These are phyloP conservation scores for Saccharomyces uvarum DNA, from an alignment of 1,139 yeast species.

Conservation along the genomic window DNA sequence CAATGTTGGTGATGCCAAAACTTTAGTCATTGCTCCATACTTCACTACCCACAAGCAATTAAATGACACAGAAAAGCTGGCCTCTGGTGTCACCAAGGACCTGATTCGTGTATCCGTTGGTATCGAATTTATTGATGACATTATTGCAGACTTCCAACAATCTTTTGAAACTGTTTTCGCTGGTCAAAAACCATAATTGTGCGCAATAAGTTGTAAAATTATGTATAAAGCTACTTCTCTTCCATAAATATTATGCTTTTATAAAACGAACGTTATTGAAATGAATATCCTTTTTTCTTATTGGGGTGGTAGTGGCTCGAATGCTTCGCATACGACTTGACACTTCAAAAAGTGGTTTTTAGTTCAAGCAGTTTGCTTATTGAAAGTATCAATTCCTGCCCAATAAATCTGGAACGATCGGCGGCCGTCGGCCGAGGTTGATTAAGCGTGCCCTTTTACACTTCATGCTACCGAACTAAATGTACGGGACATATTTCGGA, in stretches of 20 bases:
- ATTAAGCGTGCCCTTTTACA: too few species aligned
- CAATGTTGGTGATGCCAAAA: constrained; percentile 92
- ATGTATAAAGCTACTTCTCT: not conserved
- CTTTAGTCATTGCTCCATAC: constrained; percentile 91
- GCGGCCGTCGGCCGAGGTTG: too few species aligned
- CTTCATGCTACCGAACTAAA: too few species aligned
- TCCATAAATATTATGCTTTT: not conserved
- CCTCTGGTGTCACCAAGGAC: constrained; percentile 81
- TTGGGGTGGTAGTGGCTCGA: not conserved
- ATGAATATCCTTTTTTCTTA: not conserved
- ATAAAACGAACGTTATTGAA: not conserved
- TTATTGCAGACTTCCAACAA: constrained; percentile 79
- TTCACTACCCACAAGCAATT: constrained; percentile 94
- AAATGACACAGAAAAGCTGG: constrained; percentile 65
- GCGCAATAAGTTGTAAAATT: constrained; percentile 1
- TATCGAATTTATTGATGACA: constrained; percentile 82
- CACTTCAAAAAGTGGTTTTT: too few species aligned
- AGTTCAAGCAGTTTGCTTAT: too few species aligned
- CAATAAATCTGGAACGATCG: too few species aligned
- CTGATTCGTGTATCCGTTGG: constrained; percentile 85
- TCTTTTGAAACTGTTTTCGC: constrained; percentile 54
- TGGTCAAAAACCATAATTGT: constrained; percentile 15
- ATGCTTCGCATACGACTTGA: not conserved
- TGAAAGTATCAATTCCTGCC: too few species aligned
- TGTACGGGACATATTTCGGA: too few species aligned